These are phyloP conservation scores for Kockiozyma suomiensis DNA, from an alignment of 805 yeast genomes.

Conservation along the genomic window DNA sequence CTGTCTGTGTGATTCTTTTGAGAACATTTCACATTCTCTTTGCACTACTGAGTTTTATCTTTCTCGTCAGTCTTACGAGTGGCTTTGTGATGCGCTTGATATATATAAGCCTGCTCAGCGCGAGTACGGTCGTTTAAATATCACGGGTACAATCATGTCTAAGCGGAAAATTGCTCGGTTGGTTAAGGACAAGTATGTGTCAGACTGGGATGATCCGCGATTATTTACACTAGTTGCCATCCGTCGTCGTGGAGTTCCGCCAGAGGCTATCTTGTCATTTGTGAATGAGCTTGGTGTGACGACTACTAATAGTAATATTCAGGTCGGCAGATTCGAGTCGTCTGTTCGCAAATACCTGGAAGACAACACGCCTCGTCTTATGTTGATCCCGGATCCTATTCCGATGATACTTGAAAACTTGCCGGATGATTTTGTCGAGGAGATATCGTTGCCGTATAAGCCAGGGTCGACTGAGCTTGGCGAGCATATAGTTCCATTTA, in stretches of 20 bases:
- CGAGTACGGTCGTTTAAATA: conserved; percentile 94
- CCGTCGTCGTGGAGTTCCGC: conserved; percentile 97
- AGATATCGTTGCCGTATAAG: conserved; percentile 80
- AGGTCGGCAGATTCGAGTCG: conserved; percentile 83
- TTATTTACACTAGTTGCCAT: conserved; percentile 91
- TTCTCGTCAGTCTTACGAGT: conserved; percentile 93
- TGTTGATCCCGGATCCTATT: conserved; percentile 89
- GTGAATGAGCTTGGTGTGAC: conserved; percentile 97
- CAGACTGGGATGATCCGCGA: conserved; percentile 99
- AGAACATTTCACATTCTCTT: conserved; percentile 91
- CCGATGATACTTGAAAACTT: conserved; percentile 81
- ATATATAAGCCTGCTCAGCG: conserved; percentile 98
- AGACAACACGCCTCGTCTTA: conserved; percentile 87
- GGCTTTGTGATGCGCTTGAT: conserved; percentile 94
- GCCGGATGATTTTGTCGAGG: conserved; percentile 70
- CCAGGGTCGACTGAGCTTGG: conserved; percentile 82
- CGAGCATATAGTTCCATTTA: conserved; percentile 72
- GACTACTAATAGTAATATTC: conserved; percentile 88
- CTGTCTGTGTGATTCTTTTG: conserved; percentile 97
- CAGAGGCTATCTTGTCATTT: conserved; percentile 92
- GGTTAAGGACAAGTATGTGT: conserved; percentile 76
- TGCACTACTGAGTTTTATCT: conserved; percentile 95
- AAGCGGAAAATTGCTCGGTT: conserved; percentile 94
- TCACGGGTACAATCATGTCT: conserved; percentile 91
- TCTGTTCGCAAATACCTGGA: conserved; percentile 87